These are phyloP conservation scores for Pulveroboletus frians DNA, from an alignment of 768 basidiomycete species.

Conservation along the genomic window DNA sequence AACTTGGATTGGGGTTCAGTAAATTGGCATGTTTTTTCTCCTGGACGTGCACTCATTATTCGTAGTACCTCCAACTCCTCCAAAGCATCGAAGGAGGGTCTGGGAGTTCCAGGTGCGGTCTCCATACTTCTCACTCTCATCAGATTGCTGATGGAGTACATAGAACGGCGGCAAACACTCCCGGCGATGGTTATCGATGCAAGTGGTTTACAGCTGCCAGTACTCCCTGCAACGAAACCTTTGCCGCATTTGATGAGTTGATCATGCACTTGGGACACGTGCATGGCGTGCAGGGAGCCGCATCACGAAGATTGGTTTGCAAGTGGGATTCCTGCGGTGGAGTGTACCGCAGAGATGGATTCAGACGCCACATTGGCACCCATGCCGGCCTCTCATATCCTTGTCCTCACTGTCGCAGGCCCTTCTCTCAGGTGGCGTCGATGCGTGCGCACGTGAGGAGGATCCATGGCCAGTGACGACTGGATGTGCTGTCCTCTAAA, in stretches of 20 bases:
- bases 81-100: too few relatives aligned
- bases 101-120: too few relatives aligned
- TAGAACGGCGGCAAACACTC: not conserved
- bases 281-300: conserved; percentile 5
- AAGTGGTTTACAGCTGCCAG: not conserved
- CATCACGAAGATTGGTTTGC: not conserved
- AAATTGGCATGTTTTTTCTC: too few relatives aligned
- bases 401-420: not conserved
- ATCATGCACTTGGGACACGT: not conserved
- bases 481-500: too few relatives aligned
- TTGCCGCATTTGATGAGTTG: not conserved
- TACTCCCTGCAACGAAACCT: not conserved
- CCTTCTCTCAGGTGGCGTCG: conserved; percentile 2
- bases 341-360: not conserved
- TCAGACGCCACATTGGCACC: conserved; percentile 5
- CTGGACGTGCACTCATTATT: too few relatives aligned
- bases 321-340: conserved; percentile 5
- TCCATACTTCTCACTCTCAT: not conserved
- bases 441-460: conserved; percentile 4
- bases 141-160: not conserved
- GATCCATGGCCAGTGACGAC: not conserved
- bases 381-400: not conserved
- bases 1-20: too few relatives aligned
- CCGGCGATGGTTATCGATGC: not conserved
- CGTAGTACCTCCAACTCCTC: too few relatives aligned